Percentiles rank a stretch among this genome's conserved stretches.
Conservation (phyloP, 1,284 basidiomycete species). For the Ganoderma lucidum region DNA sequence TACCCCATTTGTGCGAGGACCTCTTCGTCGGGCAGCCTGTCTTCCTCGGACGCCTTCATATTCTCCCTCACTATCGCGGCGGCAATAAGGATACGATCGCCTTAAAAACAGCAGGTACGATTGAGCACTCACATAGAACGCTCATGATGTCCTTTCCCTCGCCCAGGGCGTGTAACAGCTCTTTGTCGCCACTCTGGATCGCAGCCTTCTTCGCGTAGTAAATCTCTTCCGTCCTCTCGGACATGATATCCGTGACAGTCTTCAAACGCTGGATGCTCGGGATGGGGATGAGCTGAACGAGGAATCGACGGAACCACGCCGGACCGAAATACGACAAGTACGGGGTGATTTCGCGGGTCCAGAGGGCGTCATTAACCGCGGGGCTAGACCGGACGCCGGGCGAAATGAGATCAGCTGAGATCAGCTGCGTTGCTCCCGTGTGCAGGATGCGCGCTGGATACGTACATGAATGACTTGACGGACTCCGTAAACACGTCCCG, state of each 20-base stretch:
- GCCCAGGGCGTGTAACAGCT: conserved; percentile 32
- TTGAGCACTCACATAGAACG: conserved; percentile 1
- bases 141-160: conserved; percentile 41
- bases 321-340: conserved; percentile 4
- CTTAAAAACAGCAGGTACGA: not conserved
- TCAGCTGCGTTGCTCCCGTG: not conserved
- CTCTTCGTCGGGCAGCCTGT: conserved; percentile 42
- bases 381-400: not conserved
- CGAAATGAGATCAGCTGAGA: not conserved
- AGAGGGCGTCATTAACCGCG: not conserved
- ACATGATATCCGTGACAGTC: conserved; percentile 44
- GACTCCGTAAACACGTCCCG: conserved; percentile 35
- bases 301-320: not conserved
- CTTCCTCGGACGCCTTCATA: conserved; percentile 24
- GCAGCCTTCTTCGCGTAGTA: conserved; percentile 50
- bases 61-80: conserved; percentile 8
- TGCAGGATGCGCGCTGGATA: not conserved
- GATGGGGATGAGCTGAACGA: conserved; percentile 7
- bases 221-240: conserved; percentile 45
- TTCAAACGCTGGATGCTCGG: conserved; percentile 4
- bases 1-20: conserved; percentile 46
- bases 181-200: conserved; percentile 50
- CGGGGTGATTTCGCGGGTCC: not conserved
- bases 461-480: not conserved
- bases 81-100: too few relatives aligned